phyloP scores from a whole-genome alignment of 2,329 filamentous ascomycete genomes.

The Diaporthe sp. region DNA sequence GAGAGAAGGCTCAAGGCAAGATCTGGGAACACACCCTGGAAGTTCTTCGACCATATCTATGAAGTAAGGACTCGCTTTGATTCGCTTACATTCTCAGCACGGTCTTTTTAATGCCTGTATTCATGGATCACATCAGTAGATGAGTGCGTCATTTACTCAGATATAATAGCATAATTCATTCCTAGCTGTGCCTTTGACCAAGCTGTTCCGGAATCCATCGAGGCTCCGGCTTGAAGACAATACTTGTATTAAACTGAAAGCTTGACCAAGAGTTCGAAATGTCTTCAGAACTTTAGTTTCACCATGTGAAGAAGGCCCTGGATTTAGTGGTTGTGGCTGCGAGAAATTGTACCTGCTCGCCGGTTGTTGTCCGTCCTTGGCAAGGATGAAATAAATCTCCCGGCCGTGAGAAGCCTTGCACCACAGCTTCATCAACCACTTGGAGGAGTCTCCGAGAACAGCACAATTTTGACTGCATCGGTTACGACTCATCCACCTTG shows the following conservation, averaged over 20 bases:
- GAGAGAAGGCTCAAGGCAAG: slow-evolving; percentile 46
- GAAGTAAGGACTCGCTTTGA: background rate
- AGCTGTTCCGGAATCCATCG: background rate
- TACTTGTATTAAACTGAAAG: background rate
- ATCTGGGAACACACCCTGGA: slow-evolving; percentile 49
- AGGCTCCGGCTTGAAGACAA: background rate
- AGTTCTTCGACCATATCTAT: slow-evolving; percentile 43
- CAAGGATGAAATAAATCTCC: background rate
- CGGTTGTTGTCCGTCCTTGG: background rate
- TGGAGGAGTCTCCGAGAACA: background rate
- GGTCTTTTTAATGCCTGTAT: background rate
- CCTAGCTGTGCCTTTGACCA: background rate
- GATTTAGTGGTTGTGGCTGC: background rate
- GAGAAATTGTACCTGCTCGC: background rate
- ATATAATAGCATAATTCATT: background rate
- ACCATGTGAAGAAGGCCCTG: background rate
- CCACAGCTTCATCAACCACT: background rate
- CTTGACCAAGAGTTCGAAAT: background rate
- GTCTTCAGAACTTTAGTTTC: background rate
- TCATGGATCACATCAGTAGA: too few species aligned
- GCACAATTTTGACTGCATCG: background rate
- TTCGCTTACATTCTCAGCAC: background rate
- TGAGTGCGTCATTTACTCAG: too few species aligned
- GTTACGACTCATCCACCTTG: background rate
- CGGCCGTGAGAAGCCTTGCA: background rate